Evolutionary conservation across 805 yeast species (phyloP).

Genomic region (Ogataea nakhonphanomensis): DNA sequence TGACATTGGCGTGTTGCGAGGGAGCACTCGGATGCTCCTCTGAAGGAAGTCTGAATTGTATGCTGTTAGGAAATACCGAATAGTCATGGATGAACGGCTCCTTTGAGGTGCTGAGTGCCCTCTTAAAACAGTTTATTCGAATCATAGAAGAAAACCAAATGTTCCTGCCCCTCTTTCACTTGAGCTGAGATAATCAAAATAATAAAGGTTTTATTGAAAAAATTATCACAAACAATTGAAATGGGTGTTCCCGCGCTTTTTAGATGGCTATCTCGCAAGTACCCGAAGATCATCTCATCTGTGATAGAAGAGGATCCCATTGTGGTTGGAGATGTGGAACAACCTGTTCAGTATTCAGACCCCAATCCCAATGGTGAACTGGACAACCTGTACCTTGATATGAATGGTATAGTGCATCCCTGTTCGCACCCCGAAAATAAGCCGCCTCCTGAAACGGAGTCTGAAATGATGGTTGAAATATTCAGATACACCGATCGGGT

Average conservation of each 20-base stretch:
- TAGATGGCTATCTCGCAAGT: conserved; percentile 91
- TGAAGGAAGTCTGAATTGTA: conserved; percentile 30
- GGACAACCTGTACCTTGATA: conserved; percentile 89
- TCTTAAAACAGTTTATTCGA: conserved; percentile 4
- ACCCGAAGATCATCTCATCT: conserved; percentile 91
- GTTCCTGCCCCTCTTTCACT: conserved; percentile 6
- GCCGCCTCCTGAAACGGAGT: conserved; percentile 95
- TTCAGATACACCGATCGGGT: conserved; percentile 92
- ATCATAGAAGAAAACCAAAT: neutral
- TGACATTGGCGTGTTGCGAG: conserved; percentile 19
- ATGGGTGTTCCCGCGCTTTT: conserved; percentile 99
- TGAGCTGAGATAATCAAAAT: conserved; percentile 6
- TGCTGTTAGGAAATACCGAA: conserved; percentile 29
- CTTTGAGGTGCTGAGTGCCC: conserved; percentile 6
- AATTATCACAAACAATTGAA: neutral
- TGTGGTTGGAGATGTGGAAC: conserved; percentile 54
- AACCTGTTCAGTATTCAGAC: conserved; percentile 64
- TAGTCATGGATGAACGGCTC: conserved; percentile 33
- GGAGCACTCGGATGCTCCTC: conserved; percentile 21
- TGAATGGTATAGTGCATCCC: conserved; percentile 99
- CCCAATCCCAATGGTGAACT: conserved; percentile 95
- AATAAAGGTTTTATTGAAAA: neutral
- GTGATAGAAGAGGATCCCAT: conserved; percentile 72
- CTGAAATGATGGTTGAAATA: conserved; percentile 92
- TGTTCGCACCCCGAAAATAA: conserved; percentile 97